Conservation (phyloP, 2,329 filamentous ascomycete genomes). For the Myrmaecium sp. region DNA sequence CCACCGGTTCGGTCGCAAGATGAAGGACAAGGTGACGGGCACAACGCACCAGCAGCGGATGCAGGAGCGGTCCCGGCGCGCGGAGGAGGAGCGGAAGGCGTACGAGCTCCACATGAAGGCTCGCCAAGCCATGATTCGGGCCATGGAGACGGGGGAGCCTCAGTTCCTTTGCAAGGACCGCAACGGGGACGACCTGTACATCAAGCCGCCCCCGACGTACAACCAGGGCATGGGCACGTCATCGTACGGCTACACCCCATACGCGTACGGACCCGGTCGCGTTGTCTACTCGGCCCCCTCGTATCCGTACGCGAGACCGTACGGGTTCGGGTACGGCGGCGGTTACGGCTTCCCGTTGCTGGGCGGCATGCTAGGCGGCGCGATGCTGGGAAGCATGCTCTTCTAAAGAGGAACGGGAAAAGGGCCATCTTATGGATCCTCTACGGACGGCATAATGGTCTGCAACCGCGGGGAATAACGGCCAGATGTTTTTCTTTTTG, state of each 20-base stretch:
- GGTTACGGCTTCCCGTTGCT: slow-evolving; percentile 18
- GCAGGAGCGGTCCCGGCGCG: slow-evolving; percentile 27
- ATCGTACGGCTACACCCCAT: slow-evolving; percentile 30
- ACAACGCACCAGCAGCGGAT: slow-evolving; percentile 40
- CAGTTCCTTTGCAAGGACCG: slow-evolving; percentile 38
- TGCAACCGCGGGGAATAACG: too few species aligned
- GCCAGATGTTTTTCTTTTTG: too few species aligned
- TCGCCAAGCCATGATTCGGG: slow-evolving; percentile 32
- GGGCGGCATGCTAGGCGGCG: slow-evolving; percentile 12
- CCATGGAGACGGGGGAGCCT: slow-evolving; percentile 37
- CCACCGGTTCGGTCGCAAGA: slow-evolving; percentile 33
- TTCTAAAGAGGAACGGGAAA: too few species aligned
- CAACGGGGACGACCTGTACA: slow-evolving; percentile 39
- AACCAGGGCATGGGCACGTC: slow-evolving; percentile 8
- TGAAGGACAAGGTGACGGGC: slow-evolving; percentile 43
- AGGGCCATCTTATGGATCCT: too few species aligned
- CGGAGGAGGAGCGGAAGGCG: slow-evolving; percentile 31
- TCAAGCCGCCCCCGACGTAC: slow-evolving; percentile 31
- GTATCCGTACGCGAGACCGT: slow-evolving; percentile 27
- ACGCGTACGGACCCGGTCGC: slow-evolving; percentile 22
- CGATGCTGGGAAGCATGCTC: slow-evolving; percentile 3
- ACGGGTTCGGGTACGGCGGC: slow-evolving; percentile 21
- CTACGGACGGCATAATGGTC: too few species aligned
- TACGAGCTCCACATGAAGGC: slow-evolving; percentile 36
- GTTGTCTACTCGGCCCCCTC: slow-evolving; percentile 34